Conservation (phyloP, 2,329 filamentous ascomycete genomes). For the Sclerotinia sclerotiorum region DNA sequence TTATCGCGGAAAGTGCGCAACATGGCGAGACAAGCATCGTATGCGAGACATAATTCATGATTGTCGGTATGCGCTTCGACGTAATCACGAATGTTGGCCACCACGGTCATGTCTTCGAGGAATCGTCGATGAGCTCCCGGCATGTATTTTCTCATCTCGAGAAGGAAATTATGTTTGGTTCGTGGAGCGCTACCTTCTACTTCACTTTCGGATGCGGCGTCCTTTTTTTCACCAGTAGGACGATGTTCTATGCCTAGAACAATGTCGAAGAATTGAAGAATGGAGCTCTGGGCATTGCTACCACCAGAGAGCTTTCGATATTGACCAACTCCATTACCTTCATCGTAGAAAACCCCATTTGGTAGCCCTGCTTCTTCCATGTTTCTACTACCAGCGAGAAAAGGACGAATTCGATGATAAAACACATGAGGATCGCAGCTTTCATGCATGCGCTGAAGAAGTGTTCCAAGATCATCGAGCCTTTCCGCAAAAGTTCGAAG, state of each 20-base stretch:
- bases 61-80: constrained; percentile 65
- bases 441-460: constrained; percentile 90
- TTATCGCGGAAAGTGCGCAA: constrained; percentile 66
- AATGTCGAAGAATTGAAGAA: constrained; percentile 97
- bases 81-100: constrained; percentile 86
- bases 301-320: constrained; percentile 89
- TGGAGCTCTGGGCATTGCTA: constrained; percentile 93
- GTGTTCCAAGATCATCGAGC: constrained; percentile 75
- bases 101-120: constrained; percentile 71
- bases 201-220: constrained; percentile 49
- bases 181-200: constrained; percentile 48
- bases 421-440: constrained; percentile 93
- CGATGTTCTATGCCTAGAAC: constrained; percentile 86
- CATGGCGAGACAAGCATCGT: constrained; percentile 85
- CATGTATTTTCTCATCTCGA: constrained; percentile 98
- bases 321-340: constrained; percentile 62
- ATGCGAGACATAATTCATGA: constrained; percentile 71
- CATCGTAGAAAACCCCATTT: constrained; percentile 82
- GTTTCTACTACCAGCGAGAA: constrained; percentile 94
- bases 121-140: constrained; percentile 89
- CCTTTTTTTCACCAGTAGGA: constrained; percentile 73
- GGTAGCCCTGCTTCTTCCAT: constrained; percentile 94
- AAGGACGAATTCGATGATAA: constrained; percentile 94
- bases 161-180: constrained; percentile 82
- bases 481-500: constrained; percentile 83